Percentiles rank a stretch among this genome's conserved stretches.
These are phyloP conservation scores for Hsuehochloa calcarea DNA, from an alignment of 176 grass and related monocot species.

Conservation along the genomic window DNA sequence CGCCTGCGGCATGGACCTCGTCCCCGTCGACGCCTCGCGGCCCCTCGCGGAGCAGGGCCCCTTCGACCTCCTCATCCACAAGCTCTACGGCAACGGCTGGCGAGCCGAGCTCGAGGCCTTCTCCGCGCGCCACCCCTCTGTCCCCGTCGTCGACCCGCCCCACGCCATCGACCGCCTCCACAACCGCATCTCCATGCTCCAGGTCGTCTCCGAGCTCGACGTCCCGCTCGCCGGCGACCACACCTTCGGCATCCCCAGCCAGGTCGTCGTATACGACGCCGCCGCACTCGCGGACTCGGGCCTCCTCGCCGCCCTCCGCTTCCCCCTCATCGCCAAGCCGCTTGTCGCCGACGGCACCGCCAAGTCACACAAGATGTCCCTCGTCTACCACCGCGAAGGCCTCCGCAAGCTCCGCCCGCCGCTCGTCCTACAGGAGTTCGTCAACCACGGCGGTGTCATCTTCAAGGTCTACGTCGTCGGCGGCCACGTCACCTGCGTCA, in stretches of 20 bases:
- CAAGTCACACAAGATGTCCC: constrained; percentile 87
- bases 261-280: constrained; percentile 79
- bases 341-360: constrained; percentile 75
- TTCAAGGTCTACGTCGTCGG: constrained; percentile 97
- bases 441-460: constrained; percentile 93
- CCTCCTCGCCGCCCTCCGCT: constrained; percentile 63
- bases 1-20: constrained; percentile 62
- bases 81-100: constrained; percentile 72
- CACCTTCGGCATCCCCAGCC: constrained; percentile 85
- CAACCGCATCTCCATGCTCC: constrained; percentile 97
- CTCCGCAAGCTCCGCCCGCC: constrained; percentile 73
- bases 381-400: constrained; percentile 68
- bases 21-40: constrained; percentile 52
- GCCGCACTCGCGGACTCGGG: constrained; percentile 66
- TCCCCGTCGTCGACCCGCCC: constrained; percentile 66
- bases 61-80: constrained; percentile 87
- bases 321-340: constrained; percentile 93
- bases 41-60: constrained; percentile 76
- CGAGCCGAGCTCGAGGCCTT: constrained; percentile 68
- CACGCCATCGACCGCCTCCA: constrained; percentile 86
- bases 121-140: constrained; percentile 44
- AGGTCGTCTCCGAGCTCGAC: constrained; percentile 86
- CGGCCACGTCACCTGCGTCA: constrained; percentile 75
- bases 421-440: constrained; percentile 92
- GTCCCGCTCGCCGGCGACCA: constrained; percentile 28